Percentiles rank a stretch among this genome's conserved stretches.
Conservation (phyloP, 208 protist species). For the Perkinsela sp. region DNA sequence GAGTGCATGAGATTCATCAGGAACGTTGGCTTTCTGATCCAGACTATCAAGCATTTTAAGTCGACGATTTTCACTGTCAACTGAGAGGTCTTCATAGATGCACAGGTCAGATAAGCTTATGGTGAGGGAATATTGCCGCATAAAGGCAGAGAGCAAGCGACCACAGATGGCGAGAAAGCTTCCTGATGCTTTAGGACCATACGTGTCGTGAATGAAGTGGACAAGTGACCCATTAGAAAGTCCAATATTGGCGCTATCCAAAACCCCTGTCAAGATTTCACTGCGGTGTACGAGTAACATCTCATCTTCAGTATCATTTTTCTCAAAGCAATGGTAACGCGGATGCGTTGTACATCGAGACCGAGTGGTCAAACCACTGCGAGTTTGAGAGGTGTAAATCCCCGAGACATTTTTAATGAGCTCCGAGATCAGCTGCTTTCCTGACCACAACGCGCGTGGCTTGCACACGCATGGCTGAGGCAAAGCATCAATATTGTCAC, state of each 20-base stretch:
- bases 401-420: constrained; percentile 43
- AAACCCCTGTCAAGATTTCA: constrained; percentile 81
- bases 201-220: constrained; percentile 86
- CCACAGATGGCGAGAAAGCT: constrained; percentile 75
- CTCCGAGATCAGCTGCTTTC: constrained; percentile 86
- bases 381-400: constrained; percentile 15
- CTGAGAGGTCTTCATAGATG: constrained; percentile 31
- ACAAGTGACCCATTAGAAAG: constrained; percentile 48
- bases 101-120: constrained; percentile 92
- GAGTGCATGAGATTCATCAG: constrained; percentile 43
- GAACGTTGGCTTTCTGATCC: constrained; percentile 25
- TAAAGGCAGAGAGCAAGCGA: constrained; percentile 73
- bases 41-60: constrained; percentile 29
- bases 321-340: neutral
- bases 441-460: constrained; percentile 76
- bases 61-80: constrained; percentile 15
- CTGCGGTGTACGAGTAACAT: constrained; percentile 61
- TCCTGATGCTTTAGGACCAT: constrained; percentile 72
- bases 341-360: constrained; percentile 27
- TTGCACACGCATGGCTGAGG: constrained; percentile 73
- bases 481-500: constrained; percentile 11
- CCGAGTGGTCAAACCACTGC: constrained; percentile 33
- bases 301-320: constrained; percentile 15
- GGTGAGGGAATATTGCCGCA: constrained; percentile 85
- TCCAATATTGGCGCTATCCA: constrained; percentile 87